Evolutionary conservation across 2,329 filamentous ascomycete genomes (phyloP).

Genomic region (Xylariaceae sp.): DNA sequence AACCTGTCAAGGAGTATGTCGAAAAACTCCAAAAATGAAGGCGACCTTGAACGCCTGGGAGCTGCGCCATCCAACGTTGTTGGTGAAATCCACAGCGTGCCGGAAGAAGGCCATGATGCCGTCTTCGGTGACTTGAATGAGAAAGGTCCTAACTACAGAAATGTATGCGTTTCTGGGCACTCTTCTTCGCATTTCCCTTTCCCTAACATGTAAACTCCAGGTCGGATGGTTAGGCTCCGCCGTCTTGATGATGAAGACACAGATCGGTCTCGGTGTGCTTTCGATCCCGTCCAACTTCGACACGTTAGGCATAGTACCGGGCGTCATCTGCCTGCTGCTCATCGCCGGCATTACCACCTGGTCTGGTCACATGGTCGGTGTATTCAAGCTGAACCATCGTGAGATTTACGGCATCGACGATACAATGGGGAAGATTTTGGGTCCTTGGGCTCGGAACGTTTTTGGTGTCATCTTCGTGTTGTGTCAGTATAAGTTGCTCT

Average conservation of each 20-base stretch:
- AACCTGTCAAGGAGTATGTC: no score
- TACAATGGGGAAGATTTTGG: no score
- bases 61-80: no score
- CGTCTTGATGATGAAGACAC: constrained; percentile 41
- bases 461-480: no score
- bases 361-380: constrained; percentile 43
- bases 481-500: no score
- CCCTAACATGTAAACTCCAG: constrained; percentile 21
- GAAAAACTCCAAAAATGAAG: no score
- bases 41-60: no score
- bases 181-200: background rate
- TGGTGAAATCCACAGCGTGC: background rate
- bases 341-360: constrained; percentile 42
- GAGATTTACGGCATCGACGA: constrained; percentile 50
- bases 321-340: constrained; percentile 37
- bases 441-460: no score
- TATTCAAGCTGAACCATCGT: constrained; percentile 47
- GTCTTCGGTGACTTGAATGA: constrained; percentile 32
- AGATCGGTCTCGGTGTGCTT: constrained; percentile 43
- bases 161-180: constrained; percentile 3
- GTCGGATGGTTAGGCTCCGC: constrained; percentile 35
- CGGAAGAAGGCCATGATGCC: constrained; percentile 16
- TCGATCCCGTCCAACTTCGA: constrained; percentile 43
- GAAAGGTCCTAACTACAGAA: constrained; percentile 26
- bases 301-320: constrained; percentile 42